phyloP scores from a whole-genome alignment of 1,284 basidiomycete species.

The Leccinum solheimii region DNA sequence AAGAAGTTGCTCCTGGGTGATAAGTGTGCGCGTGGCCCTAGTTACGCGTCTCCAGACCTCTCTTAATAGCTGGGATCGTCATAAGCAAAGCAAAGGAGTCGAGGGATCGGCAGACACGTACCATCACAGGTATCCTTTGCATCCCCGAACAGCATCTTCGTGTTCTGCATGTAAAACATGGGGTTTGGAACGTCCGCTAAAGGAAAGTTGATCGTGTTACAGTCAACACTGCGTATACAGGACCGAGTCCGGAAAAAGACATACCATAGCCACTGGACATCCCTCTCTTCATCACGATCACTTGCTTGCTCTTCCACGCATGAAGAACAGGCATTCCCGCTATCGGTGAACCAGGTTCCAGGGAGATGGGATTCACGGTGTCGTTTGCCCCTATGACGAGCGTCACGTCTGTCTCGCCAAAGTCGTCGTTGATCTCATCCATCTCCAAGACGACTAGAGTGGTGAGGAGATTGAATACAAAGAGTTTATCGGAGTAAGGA shows the following conservation, averaged over 20 bases:
- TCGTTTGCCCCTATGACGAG: constrained; percentile 89
- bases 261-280: constrained; percentile 81
- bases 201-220: neutral
- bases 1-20: constrained; percentile 3
- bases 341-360: constrained; percentile 83
- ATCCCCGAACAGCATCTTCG: constrained; percentile 88
- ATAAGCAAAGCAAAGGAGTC: constrained; percentile 11
- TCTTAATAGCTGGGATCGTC: constrained; percentile 50
- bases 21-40: constrained; percentile 7
- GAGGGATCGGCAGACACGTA: constrained; percentile 33
- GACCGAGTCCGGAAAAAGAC: constrained; percentile 12
- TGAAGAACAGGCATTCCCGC: constrained; percentile 89
- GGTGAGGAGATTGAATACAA: neutral
- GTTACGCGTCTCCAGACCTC: constrained; percentile 48
- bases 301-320: constrained; percentile 89
- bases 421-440: constrained; percentile 92
- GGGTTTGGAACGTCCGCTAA: constrained; percentile 85
- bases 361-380: constrained; percentile 85
- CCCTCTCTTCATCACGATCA: constrained; percentile 87
- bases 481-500: neutral
- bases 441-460: constrained; percentile 80
- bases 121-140: constrained; percentile 86
- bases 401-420: constrained; percentile 79
- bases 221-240: neutral
- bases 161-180: constrained; percentile 86